phyloP scores from a whole-genome alignment of 2,329 filamentous ascomycete species.

The Aspergillus tamarii region DNA sequence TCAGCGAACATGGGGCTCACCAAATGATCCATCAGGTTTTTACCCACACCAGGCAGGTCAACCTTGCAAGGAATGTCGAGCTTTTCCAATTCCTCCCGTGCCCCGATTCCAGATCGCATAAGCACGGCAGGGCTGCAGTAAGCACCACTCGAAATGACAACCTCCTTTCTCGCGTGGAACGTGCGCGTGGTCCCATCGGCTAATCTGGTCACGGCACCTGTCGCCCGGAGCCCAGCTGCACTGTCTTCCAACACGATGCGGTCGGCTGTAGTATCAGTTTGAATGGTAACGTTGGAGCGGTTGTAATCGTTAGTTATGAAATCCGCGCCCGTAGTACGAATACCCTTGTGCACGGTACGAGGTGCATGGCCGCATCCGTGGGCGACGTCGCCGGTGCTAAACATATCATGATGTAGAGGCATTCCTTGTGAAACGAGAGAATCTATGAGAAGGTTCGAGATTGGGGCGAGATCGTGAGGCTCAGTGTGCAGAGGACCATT shows the following conservation, averaged over 20 bases:
- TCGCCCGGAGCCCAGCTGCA: conserved; percentile 45
- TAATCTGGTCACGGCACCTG: conserved; percentile 29
- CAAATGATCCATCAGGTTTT: conserved; percentile 58
- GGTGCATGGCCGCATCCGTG: conserved; percentile 61
- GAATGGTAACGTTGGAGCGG: conserved; percentile 53
- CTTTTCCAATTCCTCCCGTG: conserved; percentile 45
- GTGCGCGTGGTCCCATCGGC: conserved; percentile 38
- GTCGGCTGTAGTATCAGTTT: conserved; percentile 55
- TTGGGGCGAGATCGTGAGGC: conserved; percentile 62
- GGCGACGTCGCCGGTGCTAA: conserved; percentile 55
- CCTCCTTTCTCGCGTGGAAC: conserved; percentile 50
- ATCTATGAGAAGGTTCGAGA: conserved; percentile 58
- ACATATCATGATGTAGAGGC: conserved; percentile 62
- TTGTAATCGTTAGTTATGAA: conserved; percentile 52
- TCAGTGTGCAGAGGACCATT: conserved; percentile 59
- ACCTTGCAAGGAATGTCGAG: conserved; percentile 50
- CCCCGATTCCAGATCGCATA: conserved; percentile 58
- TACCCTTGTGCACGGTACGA: conserved; percentile 56
- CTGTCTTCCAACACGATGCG: conserved; percentile 53
- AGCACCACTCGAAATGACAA: conserved; percentile 54
- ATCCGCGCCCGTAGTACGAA: conserved; percentile 58
- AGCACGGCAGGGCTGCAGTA: conserved; percentile 58
- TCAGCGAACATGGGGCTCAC: conserved; percentile 29
- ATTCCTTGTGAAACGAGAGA: conserved; percentile 60
- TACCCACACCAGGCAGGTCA: conserved; percentile 56